Percentiles rank a stretch among this genome's conserved stretches.
Conservation (phyloP, 352 stramenopile species). For the Pythium plurisporium region DNA sequence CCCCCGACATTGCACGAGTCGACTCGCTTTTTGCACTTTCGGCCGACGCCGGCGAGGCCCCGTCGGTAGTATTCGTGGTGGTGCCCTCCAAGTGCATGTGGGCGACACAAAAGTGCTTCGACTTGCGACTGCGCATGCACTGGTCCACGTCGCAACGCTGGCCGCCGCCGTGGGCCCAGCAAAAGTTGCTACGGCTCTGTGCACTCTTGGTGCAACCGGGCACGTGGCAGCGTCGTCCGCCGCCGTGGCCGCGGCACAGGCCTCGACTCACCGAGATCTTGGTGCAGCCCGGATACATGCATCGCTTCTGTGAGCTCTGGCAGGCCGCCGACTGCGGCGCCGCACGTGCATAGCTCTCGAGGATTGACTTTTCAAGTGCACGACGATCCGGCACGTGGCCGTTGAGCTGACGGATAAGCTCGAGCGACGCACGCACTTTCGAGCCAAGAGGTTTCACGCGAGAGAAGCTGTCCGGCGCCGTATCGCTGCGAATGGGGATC, state of each 20-base stretch:
- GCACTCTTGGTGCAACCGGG: conserved; percentile 58
- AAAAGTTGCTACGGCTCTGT: conserved; percentile 64
- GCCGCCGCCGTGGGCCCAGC: conserved; percentile 62
- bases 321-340: conserved; percentile 45
- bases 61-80: background rate
- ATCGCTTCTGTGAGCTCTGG: conserved; percentile 59
- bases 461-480: background rate
- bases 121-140: conserved; percentile 68
- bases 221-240: conserved; percentile 61
- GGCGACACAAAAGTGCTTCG: conserved; percentile 57
- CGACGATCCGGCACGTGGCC: background rate
- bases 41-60: background rate
- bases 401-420: conserved; percentile 7
- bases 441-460: background rate
- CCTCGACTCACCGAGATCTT: conserved; percentile 69
- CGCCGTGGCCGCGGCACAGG: conserved; percentile 61
- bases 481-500: background rate
- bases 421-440: conserved; percentile 2
- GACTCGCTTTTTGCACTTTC: background rate
- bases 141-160: conserved; percentile 55
- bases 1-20: background rate
- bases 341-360: conserved; percentile 35
- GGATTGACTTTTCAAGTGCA: conserved; percentile 13
- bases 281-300: conserved; percentile 44
- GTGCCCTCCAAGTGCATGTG: conserved; percentile 30